Percentiles rank a stretch among this genome's conserved stretches.
phyloP scores from a whole-genome alignment of 2,329 filamentous ascomycete species.

The Colletotrichum caudatum region DNA sequence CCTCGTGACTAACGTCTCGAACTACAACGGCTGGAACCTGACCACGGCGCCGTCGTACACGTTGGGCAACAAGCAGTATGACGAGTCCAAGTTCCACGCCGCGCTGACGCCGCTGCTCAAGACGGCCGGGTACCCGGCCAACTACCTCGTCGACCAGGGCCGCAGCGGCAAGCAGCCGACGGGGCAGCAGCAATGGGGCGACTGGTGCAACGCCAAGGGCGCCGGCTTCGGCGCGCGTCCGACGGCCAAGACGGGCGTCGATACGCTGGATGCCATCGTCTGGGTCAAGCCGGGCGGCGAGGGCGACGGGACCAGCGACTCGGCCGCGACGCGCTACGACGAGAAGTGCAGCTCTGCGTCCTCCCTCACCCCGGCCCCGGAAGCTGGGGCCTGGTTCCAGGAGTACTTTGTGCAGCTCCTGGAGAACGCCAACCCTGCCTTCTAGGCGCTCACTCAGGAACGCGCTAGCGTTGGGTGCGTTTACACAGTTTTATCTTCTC shows the following conservation, averaged over 20 bases:
- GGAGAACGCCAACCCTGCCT: constrained; percentile 67
- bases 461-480: background rate
- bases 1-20: constrained; percentile 52
- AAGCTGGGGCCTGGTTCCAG: constrained; percentile 77
- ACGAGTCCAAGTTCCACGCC: constrained; percentile 42
- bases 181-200: constrained; percentile 64
- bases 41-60: constrained; percentile 46
- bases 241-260: constrained; percentile 63
- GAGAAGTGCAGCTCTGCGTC: constrained; percentile 61
- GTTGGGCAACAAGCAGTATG: constrained; percentile 34
- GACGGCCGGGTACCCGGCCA: constrained; percentile 39
- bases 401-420: constrained; percentile 70
- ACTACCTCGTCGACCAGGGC: constrained; percentile 42
- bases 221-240: constrained; percentile 67
- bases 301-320: constrained; percentile 51
- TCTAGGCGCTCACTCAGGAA: constrained; percentile 45
- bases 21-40: constrained; percentile 49
- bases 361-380: constrained; percentile 73
- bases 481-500: background rate
- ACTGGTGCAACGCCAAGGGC: constrained; percentile 70
- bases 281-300: constrained; percentile 70
- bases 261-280: constrained; percentile 67
- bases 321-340: constrained; percentile 58
- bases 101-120: constrained; percentile 39
- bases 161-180: constrained; percentile 59